Evolutionary conservation across 2,329 filamentous ascomycete species (phyloP), one percentile per base, ranked within the genome.

Genomic region (Fusarium anguioides): DNA sequence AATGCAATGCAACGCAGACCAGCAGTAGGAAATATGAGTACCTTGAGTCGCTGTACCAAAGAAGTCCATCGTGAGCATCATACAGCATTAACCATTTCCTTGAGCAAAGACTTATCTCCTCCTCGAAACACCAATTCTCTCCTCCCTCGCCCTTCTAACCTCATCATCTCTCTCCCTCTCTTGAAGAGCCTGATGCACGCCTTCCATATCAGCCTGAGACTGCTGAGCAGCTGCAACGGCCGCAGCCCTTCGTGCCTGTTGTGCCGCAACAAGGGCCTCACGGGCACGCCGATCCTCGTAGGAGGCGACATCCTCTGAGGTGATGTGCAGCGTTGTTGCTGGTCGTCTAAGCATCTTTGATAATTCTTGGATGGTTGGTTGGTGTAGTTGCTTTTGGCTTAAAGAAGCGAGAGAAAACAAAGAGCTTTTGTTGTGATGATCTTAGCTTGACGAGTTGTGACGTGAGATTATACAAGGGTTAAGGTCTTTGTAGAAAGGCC

Each of bases 281-380:
- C 77, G 77, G 23, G 80, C 81, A 62, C 88, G 85, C 26, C 84
- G 83, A 75, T 90, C 88, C 74, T 93, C 90, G 79, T 91, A 92
- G 52, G 85, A 82, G 36, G 89, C 88, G 36, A 93, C 83, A 76
- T 93, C 91, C 74, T 91, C 88, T 45, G 87, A 82, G 4, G 90
- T 92, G 66, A 93, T 85, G 53, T 84, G 82, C 64, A 93, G 86
- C 15, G 86, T 86, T 44, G 91, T 93, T 12, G 90, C 85, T 17
- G 87, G 85, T 42, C 90, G 87, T 70, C 89, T 87, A 69, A 91
- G 87, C 88, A 91, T 89, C 9, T 33, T 60, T 59, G 11, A 11
- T 33, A 18, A 12, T 52, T 45, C 20, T 12, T 39, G 3, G 3
- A 14, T 53, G 29, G 46, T 56, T 12, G 29, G 24, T 24, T 50